Evolutionary conservation across 2,329 filamentous ascomycete genomes (phyloP), one percentile per base, ranked within the genome.

Genomic region (Talaromyces sp.): DNA sequence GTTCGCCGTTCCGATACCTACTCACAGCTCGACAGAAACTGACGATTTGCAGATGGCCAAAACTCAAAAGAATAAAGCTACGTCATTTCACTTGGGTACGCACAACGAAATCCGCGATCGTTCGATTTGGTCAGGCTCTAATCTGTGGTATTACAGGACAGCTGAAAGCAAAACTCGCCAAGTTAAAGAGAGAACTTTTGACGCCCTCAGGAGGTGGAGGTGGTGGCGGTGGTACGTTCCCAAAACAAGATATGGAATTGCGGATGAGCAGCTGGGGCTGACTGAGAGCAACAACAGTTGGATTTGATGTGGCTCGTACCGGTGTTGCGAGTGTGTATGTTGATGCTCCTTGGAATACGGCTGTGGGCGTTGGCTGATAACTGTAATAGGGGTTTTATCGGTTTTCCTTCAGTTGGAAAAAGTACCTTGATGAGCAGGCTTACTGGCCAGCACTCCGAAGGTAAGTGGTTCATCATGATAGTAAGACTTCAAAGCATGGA

Each of bases 1-100:
- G 90, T 93, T 85, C 77, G 85, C 81, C 23, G 18, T 28, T 44
- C 59, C 58, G 48, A 61, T 33, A 58, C 56, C 9, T 58, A 21
- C 33, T 40, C 5, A 28, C 23, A 44, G 8, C 12, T 44, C 12
- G 31, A 55, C 40, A 31, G 55, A n/a, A 42, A 58, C 62, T 71
- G 63, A 71, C 62, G 25, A 23, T 61, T 64, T 57, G 54, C 73
- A 93, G 88, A 97, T 97, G 93, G 91, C 92, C 82, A 86, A 86
- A 80, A 97, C 93, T 73, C 93, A 98, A 79, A 97, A 97, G 82
- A 97, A 97, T 80, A 97, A 97, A 82, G 90, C 90, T 60, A 96
- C 92, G 12, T 93, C 92, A 56, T 96, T 88, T 78, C 93, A 97
- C 84, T 82, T 97, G 78, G 92, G 91, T 79, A 77, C 66, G 74